phyloP scores from a whole-genome alignment of 2,329 filamentous ascomycete species.

The Onygena corvina region DNA sequence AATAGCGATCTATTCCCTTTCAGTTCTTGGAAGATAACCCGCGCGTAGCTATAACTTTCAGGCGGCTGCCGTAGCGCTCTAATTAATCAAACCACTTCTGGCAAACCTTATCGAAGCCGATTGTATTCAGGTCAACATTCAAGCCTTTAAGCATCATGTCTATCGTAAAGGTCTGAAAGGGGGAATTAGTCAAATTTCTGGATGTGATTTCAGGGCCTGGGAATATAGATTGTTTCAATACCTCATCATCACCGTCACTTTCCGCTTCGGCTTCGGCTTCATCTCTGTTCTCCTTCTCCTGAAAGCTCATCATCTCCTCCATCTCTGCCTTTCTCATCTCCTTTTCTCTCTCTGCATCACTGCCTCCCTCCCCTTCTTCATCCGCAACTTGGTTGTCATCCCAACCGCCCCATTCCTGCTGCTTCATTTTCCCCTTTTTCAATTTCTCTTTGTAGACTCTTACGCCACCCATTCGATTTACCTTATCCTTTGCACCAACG shows the following conservation, averaged over 20 bases:
- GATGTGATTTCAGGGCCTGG: constrained; percentile 10
- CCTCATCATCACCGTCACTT: constrained; percentile 26
- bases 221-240: constrained; percentile 21
- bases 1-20: too few species aligned
- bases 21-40: too few species aligned
- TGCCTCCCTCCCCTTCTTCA: constrained; percentile 26
- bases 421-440: constrained; percentile 35
- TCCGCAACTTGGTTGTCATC: constrained; percentile 29
- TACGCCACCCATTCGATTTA: constrained; percentile 53
- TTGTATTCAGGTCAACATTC: constrained; percentile 50
- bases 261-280: constrained; percentile 23
- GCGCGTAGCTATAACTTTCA: too few species aligned
- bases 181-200: constrained; percentile 11
- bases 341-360: constrained; percentile 30
- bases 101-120: constrained; percentile 48
- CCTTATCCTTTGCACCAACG: constrained; percentile 45
- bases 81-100: constrained; percentile 46
- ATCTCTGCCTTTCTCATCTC: constrained; percentile 30
- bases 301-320: constrained; percentile 22
- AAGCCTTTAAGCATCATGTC: constrained; percentile 56
- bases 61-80: neutral
- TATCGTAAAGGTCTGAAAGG: constrained; percentile 51
- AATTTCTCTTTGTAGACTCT: constrained; percentile 42
- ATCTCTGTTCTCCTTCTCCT: constrained; percentile 23
- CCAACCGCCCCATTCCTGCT: constrained; percentile 28